phyloP scores from a whole-genome alignment of 2,329 filamentous ascomycete species.

The Huntiella moniliformis region DNA sequence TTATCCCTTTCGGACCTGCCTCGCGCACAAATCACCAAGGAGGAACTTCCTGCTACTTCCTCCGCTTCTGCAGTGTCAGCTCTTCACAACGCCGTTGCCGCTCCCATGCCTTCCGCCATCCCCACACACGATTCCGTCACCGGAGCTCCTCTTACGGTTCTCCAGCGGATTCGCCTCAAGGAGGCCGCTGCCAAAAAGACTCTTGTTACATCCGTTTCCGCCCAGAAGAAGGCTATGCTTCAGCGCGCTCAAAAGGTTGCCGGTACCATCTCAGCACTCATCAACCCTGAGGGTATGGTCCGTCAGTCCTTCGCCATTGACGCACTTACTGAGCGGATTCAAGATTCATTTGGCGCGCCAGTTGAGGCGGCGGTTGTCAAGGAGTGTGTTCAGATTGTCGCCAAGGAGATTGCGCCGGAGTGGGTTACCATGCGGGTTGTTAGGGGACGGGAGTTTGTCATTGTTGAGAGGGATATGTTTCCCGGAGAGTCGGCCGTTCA shows the following conservation, averaged over 20 bases:
- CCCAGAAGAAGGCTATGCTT: constrained; percentile 44
- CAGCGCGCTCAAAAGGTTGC: constrained; percentile 51
- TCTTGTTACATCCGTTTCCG: constrained; percentile 34
- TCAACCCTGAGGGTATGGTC: constrained; percentile 28
- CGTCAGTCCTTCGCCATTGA: constrained; percentile 48
- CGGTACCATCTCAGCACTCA: constrained; percentile 44
- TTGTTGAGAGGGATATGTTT: constrained; percentile 29
- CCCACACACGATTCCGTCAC: constrained; percentile 23
- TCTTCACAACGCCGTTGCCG: constrained; percentile 14
- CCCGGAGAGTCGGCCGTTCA: constrained; percentile 21
- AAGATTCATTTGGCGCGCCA: constrained; percentile 43
- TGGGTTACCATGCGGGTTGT: constrained; percentile 35
- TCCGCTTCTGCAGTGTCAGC: constrained; percentile 25
- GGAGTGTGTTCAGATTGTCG: constrained; percentile 31
- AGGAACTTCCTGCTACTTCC: constrained; percentile 21
- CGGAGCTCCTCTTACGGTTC: constrained; percentile 42
- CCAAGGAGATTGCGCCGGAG: constrained; percentile 34
- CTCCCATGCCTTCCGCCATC: constrained; percentile 15
- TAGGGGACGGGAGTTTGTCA: constrained; percentile 36
- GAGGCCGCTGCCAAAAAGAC: constrained; percentile 39
- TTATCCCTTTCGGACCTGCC: constrained; percentile 32
- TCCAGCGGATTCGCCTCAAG: constrained; percentile 61
- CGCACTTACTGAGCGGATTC: constrained; percentile 43
- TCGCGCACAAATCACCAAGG: constrained; percentile 19
- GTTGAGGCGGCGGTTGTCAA: constrained; percentile 34